These are phyloP conservation scores for Fraxinus angustifolia DNA, from an alignment of 305 asterid genomes.

Conservation along the genomic window DNA sequence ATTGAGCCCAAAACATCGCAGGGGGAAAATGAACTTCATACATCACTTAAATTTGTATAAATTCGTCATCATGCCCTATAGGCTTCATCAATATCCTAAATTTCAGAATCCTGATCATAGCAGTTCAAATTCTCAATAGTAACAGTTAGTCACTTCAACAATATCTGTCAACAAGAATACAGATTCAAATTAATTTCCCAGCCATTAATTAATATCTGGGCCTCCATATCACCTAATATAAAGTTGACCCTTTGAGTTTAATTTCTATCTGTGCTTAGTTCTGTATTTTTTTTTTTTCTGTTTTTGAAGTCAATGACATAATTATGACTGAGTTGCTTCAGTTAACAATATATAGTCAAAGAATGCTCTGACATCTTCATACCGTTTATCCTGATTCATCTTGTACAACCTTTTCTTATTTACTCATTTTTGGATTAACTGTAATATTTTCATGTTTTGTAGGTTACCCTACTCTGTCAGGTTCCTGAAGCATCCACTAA, in stretches of 20 bases:
- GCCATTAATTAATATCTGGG: neutral
- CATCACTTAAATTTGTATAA: neutral
- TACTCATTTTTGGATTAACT: slow-evolving; percentile 13
- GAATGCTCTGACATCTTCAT: neutral
- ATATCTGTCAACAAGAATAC: neutral
- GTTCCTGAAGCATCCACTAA: slow-evolving; percentile 60
- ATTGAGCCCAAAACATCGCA: neutral
- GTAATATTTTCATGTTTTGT: slow-evolving; percentile 27
- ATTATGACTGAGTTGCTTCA: neutral
- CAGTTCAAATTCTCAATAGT: neutral
- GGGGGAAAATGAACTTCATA: neutral
- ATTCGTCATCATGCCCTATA: neutral
- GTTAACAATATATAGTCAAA: neutral
- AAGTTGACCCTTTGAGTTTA: neutral
- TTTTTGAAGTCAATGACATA: neutral
- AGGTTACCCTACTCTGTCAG: slow-evolving; percentile 95
- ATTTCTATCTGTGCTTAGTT: neutral
- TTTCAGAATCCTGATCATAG: neutral
- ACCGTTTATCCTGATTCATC: neutral
- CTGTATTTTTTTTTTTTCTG: neutral
- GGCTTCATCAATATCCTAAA: neutral
- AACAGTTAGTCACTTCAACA: neutral
- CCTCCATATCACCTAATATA: neutral
- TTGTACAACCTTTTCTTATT: slow-evolving; percentile 15
- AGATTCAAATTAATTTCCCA: neutral